Percentiles rank a stretch among this genome's conserved stretches.
These are phyloP conservation scores for Oryza longistaminata DNA, from an alignment of 176 grass and related monocot genomes.

Conservation along the genomic window DNA sequence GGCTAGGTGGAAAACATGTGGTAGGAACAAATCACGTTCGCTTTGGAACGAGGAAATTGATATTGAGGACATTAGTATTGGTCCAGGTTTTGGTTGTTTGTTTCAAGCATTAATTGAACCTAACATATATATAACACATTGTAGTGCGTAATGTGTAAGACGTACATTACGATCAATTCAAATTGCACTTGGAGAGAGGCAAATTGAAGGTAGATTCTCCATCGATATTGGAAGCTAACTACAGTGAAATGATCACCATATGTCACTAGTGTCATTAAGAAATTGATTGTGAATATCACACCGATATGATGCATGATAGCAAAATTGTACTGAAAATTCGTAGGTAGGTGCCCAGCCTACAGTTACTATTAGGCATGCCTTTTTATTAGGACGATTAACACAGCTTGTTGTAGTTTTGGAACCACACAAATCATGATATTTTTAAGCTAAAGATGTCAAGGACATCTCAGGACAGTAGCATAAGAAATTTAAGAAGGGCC, in stretches of 20 bases:
- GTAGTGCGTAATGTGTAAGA: background rate
- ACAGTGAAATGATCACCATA: background rate
- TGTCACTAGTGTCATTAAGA: background rate
- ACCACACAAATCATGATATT: slow-evolving; percentile 3
- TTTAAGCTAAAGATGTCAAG: background rate
- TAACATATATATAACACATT: background rate
- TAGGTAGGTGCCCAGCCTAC: background rate
- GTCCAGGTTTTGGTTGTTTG: background rate
- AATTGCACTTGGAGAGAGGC: background rate
- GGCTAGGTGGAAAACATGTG: background rate
- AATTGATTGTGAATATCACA: background rate
- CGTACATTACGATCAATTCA: background rate
- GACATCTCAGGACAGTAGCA: background rate
- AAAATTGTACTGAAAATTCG: no score
- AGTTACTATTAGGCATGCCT: background rate
- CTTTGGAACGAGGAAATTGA: background rate
- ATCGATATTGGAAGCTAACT: background rate
- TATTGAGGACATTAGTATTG: background rate
- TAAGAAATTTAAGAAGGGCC: background rate
- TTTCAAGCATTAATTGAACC: background rate
- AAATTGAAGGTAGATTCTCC: background rate
- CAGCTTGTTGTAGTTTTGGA: background rate
- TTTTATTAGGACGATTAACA: background rate
- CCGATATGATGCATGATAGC: no score
- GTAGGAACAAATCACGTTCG: background rate